Evolutionary conservation across 306 rosid genomes (phyloP), one percentile per base, ranked within the genome.

Genomic region (Ormosia semicastrata): DNA sequence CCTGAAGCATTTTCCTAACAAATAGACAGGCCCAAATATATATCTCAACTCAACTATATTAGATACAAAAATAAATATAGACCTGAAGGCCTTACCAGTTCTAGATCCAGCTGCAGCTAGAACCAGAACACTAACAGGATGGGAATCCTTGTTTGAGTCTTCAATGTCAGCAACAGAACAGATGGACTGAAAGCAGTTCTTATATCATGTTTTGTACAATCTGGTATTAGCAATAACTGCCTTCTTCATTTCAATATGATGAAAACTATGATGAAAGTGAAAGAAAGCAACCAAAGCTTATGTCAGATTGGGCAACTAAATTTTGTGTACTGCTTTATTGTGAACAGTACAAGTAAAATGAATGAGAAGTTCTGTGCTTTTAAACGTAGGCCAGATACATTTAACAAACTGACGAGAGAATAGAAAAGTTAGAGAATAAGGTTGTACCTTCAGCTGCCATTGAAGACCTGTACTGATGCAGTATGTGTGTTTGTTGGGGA

Each of bases 391-490:
- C 54, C 0, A 37, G 56, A 40, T 24, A 60, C 15, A 58, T 66
- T 54, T 72, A 70, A 77, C 66, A 80, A 81, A 80, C 41, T 37
- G 64, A 33, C 36, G 64, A 56, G 63, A 73, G 24, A 54, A 47
- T 66, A 57, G 68, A 79, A 73, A 73, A 66, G 47, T 56, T 44
- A 71, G 79, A 18, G 9, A 66, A 70, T 11, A 50, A 81, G 62
- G 81, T 76, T 59, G 86, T 82, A 88, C 97, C 95, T 93, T 80
- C 39, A 84, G 85, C 81, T 80, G 89, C 85, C 67, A 72, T 57
- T 81, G 87, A 83, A 76, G 47, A 82, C 83, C 71, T 70, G 80
- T 40, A 47, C n/a, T 53, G 88, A 76, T 86, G 75, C 80, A 83
- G 71, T 77, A 85, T 79, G 71, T 70, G 76, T 74, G 78, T 75